These are phyloP conservation scores for Zasmidium cellare DNA, from an alignment of 2,329 filamentous ascomycete genomes.

Conservation along the genomic window DNA sequence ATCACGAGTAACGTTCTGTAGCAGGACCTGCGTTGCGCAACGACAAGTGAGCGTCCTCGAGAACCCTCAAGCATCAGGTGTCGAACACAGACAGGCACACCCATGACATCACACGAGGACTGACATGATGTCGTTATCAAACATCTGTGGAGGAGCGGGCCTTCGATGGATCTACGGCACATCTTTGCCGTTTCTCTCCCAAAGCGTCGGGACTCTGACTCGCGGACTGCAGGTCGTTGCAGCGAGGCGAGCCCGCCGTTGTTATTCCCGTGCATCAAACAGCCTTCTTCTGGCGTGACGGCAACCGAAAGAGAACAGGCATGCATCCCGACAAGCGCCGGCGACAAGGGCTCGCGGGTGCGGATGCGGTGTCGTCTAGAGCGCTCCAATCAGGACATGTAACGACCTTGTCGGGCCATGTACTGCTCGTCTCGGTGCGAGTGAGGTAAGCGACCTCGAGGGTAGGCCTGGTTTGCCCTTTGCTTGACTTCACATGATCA, in stretches of 20 bases:
- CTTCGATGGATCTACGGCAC: background rate
- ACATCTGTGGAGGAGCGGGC: too few species aligned
- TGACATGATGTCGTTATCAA: background rate
- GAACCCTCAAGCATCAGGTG: background rate
- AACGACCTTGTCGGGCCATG: background rate
- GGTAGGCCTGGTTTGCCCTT: background rate
- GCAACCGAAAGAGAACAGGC: background rate
- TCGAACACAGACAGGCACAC: background rate
- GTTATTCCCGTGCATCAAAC: background rate
- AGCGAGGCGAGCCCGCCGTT: background rate
- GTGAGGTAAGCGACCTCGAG: too few species aligned
- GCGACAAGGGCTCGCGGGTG: background rate
- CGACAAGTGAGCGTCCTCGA: background rate
- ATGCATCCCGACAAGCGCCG: background rate
- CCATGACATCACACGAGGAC: background rate
- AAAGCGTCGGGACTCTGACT: background rate
- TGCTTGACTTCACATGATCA: background rate
- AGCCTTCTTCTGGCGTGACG: background rate
- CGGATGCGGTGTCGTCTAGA: background rate
- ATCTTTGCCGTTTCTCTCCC: background rate
- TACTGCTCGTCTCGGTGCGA: background rate
- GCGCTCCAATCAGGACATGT: background rate
- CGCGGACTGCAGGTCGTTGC: too few species aligned
- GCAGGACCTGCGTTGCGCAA: background rate
- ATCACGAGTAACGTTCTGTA: too few species aligned